Percentiles rank a stretch among this genome's conserved stretches.
phyloP scores from a whole-genome alignment of 169 alveolate species.

The Neospora caninum region DNA sequence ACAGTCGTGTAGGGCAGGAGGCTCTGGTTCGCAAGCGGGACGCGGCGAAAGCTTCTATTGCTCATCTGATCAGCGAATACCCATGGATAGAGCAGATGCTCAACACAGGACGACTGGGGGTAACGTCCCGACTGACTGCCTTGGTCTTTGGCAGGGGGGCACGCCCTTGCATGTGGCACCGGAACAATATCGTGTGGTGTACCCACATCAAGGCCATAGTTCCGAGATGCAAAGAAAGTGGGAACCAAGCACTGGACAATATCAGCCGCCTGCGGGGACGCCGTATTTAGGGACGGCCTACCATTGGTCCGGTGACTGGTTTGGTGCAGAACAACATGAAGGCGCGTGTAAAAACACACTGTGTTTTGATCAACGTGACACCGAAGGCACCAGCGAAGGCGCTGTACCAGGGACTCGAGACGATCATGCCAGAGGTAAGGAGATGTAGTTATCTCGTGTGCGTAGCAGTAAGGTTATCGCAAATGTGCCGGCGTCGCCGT shows the following conservation, averaged over 20 bases:
- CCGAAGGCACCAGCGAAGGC: slow-evolving; percentile 7
- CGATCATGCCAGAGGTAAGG: neutral
- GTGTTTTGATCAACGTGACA: neutral
- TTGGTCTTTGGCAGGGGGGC: neutral
- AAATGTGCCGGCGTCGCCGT: no score
- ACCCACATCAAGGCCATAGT: neutral
- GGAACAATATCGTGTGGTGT: slow-evolving; percentile 1
- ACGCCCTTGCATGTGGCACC: neutral
- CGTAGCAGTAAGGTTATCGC: neutral
- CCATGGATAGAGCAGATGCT: neutral
- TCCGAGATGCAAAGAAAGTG: slow-evolving; percentile 6
- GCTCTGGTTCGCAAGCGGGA: neutral
- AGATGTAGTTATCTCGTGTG: neutral
- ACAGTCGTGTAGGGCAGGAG: neutral
- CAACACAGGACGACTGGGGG: neutral
- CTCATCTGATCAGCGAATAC: neutral
- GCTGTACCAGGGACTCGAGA: neutral
- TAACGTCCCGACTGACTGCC: neutral
- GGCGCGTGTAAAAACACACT: neutral
- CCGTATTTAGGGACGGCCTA: neutral
- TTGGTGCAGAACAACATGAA: neutral
- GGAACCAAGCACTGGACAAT: neutral
- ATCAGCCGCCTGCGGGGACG: slow-evolving; percentile 8
- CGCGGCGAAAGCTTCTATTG: neutral
- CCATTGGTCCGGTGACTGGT: slow-evolving; percentile 30